A percentile compares a stretch with the other conserved stretches of the same genome.
phyloP scores from a whole-genome alignment of 805 yeast species.

The Phaffomyces thermotolerans region DNA sequence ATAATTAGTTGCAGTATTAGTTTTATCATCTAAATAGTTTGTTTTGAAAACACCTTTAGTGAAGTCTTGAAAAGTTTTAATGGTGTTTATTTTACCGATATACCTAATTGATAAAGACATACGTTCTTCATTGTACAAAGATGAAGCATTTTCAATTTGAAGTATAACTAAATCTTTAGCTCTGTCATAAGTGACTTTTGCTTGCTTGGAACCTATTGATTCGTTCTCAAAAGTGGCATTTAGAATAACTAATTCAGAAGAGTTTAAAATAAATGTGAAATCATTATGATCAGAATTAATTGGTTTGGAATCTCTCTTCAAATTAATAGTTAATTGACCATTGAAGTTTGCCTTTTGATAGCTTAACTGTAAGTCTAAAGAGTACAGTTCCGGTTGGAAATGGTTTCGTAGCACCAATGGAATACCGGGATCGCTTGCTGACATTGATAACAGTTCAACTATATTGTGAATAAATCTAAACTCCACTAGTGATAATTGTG shows the following conservation, averaged over 20 bases:
- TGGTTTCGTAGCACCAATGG: slow-evolving; percentile 18
- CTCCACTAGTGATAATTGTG: too few species aligned
- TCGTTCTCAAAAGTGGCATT: slow-evolving; percentile 8
- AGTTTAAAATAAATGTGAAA: slow-evolving; percentile 28
- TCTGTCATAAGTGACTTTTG: slow-evolving; percentile 27
- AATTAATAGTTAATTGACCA: slow-evolving; percentile 30
- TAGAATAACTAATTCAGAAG: slow-evolving; percentile 27
- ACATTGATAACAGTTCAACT: too few species aligned
- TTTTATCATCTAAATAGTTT: slow-evolving; percentile 44
- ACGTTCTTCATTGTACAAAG: slow-evolving; percentile 4
- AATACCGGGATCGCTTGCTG: neutral
- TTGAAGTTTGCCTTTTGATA: slow-evolving; percentile 41
- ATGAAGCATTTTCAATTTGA: slow-evolving; percentile 12
- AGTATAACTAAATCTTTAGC: slow-evolving; percentile 21
- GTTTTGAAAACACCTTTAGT: slow-evolving; percentile 67
- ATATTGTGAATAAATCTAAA: too few species aligned
- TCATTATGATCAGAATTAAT: neutral
- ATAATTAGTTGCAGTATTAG: slow-evolving; percentile 43
- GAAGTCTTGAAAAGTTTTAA: slow-evolving; percentile 39
- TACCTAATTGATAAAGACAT: slow-evolving; percentile 10
- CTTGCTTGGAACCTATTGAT: slow-evolving; percentile 27
- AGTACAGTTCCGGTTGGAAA: slow-evolving; percentile 29
- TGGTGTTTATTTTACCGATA: slow-evolving; percentile 17
- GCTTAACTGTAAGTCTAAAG: slow-evolving; percentile 31
- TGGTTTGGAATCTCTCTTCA: slow-evolving; percentile 14